Percentiles rank a stretch among this genome's conserved stretches.
Conservation (phyloP, 257 asterid genomes). For the Solanum pimpinellifolium region DNA sequence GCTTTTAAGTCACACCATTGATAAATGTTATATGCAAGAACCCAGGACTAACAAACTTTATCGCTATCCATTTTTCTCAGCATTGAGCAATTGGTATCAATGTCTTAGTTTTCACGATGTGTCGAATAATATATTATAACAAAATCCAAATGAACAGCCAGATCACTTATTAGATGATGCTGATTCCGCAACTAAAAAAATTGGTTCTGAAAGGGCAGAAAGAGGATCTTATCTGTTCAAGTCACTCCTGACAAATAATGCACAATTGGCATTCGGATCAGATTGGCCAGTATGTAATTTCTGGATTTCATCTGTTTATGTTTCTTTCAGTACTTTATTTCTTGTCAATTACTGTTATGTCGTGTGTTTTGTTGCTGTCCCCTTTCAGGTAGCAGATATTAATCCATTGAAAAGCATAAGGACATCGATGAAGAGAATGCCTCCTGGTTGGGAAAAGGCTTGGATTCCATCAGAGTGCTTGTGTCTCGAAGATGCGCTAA, state of each 20-base stretch:
- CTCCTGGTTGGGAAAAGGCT: constrained; percentile 60
- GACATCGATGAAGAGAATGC: constrained; percentile 67
- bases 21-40: background rate
- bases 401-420: constrained; percentile 70
- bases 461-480: constrained; percentile 75
- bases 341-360: background rate
- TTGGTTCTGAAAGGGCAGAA: constrained; percentile 66
- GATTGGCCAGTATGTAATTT: constrained; percentile 83
- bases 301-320: background rate
- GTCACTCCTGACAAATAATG: constrained; percentile 52
- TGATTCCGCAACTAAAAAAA: constrained; percentile 64
- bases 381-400: constrained; percentile 67
- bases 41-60: background rate
- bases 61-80: background rate
- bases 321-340: background rate
- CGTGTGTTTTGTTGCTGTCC: background rate
- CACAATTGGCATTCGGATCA: constrained; percentile 79
- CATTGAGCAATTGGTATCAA: background rate
- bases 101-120: background rate
- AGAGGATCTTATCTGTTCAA: constrained; percentile 64
- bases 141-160: constrained; percentile 43
- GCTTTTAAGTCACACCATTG: background rate
- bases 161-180: constrained; percentile 89
- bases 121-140: background rate
- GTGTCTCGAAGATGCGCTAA: constrained; percentile 49